Base-by-base conservation (phyloP, 2,329 filamentous ascomycete species). In the Penicillium corylophilum region DNA sequence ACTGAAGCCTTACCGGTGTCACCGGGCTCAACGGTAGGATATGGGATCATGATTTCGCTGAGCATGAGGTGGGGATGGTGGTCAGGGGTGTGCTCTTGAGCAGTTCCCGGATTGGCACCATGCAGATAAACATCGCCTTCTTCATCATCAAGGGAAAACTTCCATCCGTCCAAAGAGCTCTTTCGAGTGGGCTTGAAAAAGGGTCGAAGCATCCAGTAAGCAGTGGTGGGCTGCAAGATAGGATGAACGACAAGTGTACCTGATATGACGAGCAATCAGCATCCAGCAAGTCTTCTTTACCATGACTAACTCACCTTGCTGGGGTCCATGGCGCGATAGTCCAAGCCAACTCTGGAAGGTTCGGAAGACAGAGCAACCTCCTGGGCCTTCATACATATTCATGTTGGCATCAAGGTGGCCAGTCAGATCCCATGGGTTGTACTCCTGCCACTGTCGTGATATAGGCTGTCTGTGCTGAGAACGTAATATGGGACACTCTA, bases 121-220 rank as follows among this genome's bases (percentile, higher is more conserved):
- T 31, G 28, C 28, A 31, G 28, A 31, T 31, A 31, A 13, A 31
- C 28, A 31, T 31, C 28, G 12, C 28, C 28, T 31, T 31, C 28
- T 13, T 12, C 28, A 13, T 31, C 28, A 31, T 31, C 28, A 13
- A 31, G 28, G 9, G 28, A 31, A 31, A 31, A 31, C 28, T 31
- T 31, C 28, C 28, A 31, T 24, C 50, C 46, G 31, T 50, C 53
- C 2, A 44, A 8, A 1, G 53, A 48, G 4, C 20, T 40, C 18
- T 47, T 40, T 2, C 26, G 38, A 16, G 43, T 42, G 18, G 85
- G 80, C 12, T 76, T 73, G 71, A 95, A 95, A 73, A 94, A 95
- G 0, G 90, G 90, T 1, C 90, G 80, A 5, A 95, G 79, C 1
- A 95, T 77, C 41, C 83, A 79, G 63, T 95, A 95, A 0, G 86